Conservation (phyloP, 352 stramenopile genomes). For the Phytopythium delawarense region DNA sequence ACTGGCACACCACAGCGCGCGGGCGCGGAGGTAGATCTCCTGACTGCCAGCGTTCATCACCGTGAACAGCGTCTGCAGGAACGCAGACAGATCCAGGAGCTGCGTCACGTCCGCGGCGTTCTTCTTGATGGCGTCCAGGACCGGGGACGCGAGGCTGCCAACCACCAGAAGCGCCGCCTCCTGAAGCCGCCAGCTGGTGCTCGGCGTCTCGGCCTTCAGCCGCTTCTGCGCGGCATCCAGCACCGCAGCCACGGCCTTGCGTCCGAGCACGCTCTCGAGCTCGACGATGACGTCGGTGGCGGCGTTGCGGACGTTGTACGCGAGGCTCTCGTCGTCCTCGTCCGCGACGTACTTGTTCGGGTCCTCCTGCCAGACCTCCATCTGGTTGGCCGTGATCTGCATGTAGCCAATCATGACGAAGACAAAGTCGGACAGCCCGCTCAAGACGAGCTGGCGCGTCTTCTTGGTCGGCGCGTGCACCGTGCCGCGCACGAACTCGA, state of each 20-base stretch:
- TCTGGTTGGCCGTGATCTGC: slow-evolving; percentile 75
- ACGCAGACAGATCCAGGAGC: slow-evolving; percentile 52
- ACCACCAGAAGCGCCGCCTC: slow-evolving; percentile 74
- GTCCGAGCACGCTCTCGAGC: slow-evolving; percentile 59
- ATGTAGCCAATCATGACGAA: slow-evolving; percentile 83
- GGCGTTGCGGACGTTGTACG: slow-evolving; percentile 75
- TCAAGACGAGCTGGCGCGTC: slow-evolving; percentile 54
- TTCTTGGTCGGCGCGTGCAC: slow-evolving; percentile 80
- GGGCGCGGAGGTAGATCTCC: slow-evolving; percentile 72
- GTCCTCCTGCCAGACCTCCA: slow-evolving; percentile 72
- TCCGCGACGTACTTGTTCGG: slow-evolving; percentile 84
- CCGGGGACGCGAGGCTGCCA: slow-evolving; percentile 53
- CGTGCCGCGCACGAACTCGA: slow-evolving; percentile 72
- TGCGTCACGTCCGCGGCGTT: slow-evolving; percentile 39
- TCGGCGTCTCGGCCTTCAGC: slow-evolving; percentile 35
- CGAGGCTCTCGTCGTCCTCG: slow-evolving; percentile 80
- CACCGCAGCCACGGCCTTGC: slow-evolving; percentile 48
- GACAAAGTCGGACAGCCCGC: slow-evolving; percentile 59
- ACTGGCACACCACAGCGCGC: slow-evolving; percentile 79
- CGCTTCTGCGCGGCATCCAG: slow-evolving; percentile 60
- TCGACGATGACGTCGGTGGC: slow-evolving; percentile 59
- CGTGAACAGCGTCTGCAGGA: slow-evolving; percentile 72
- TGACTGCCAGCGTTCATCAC: slow-evolving; percentile 65
- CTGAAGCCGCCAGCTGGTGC: slow-evolving; percentile 61
- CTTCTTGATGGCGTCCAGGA: slow-evolving; percentile 52